Percentiles rank a stretch among this genome's conserved stretches.
These are phyloP conservation scores for Aureobasidium sp. DNA, from an alignment of 2,329 filamentous ascomycete genomes.

Conservation along the genomic window DNA sequence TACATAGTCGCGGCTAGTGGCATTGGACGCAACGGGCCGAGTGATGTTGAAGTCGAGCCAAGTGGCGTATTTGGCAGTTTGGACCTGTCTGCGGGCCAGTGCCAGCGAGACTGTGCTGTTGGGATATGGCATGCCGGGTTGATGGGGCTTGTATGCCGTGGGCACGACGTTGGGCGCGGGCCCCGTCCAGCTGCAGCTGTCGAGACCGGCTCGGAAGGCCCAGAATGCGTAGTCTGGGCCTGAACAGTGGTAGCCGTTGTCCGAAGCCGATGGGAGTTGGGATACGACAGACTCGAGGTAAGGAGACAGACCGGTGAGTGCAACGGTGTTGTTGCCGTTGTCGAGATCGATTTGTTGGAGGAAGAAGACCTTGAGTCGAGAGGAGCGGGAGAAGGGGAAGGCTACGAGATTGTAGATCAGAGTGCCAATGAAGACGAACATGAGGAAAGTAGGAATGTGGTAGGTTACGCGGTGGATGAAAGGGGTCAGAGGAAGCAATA, in stretches of 20 bases:
- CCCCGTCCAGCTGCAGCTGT: conserved; percentile 65
- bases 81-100: conserved; percentile 18
- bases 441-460: conserved; percentile 70
- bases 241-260: conserved; percentile 43
- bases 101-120: conserved; percentile 25
- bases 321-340: conserved; percentile 61
- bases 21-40: conserved; percentile 31
- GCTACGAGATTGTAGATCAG: conserved; percentile 78
- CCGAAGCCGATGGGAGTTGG: conserved; percentile 63
- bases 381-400: conserved; percentile 78
- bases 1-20: conserved; percentile 42
- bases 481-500: conserved; percentile 70
- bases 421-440: conserved; percentile 66
- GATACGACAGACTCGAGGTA: conserved; percentile 62
- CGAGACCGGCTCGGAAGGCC: conserved; percentile 45
- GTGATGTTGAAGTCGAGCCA: conserved; percentile 64
- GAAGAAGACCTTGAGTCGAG: conserved; percentile 82
- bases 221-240: conserved; percentile 27
- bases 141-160: not conserved
- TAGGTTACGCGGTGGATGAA: conserved; percentile 82
- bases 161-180: conserved; percentile 57
- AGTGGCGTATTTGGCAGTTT: conserved; percentile 18
- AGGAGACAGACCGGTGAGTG: conserved; percentile 59
- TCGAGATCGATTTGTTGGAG: conserved; percentile 72
- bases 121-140: conserved; percentile 13